Conservation (phyloP, 1,139 yeast species). For the Kodamaea derodonti region DNA sequence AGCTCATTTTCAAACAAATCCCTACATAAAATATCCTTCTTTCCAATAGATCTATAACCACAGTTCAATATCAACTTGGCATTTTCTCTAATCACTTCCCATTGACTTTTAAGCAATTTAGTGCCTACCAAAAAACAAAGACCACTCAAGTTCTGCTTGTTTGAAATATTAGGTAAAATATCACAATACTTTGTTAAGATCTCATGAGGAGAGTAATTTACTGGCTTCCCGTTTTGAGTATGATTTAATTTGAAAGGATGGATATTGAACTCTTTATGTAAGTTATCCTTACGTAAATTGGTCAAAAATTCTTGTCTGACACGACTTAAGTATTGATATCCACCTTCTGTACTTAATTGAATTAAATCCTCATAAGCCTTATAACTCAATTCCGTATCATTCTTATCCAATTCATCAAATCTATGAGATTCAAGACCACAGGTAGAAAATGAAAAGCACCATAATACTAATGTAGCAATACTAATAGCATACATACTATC, state of each 20-base stretch:
- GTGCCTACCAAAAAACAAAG: slow-evolving; percentile 30
- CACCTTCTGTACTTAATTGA: slow-evolving; percentile 26
- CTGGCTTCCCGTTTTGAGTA: slow-evolving; percentile 5
- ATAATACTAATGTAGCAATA: slow-evolving; percentile 43
- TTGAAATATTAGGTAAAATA: slow-evolving; percentile 36
- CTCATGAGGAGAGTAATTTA: slow-evolving; percentile 27
- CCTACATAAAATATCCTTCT: slow-evolving; percentile 43
- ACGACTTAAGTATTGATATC: slow-evolving; percentile 29
- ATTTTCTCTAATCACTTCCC: slow-evolving; percentile 59
- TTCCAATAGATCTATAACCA: slow-evolving; percentile 55
- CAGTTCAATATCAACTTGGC: slow-evolving; percentile 57
- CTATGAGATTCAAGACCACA: slow-evolving; percentile 38
- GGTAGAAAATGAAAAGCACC: slow-evolving; percentile 44
- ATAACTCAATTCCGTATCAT: slow-evolving; percentile 6
- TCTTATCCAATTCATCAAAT: slow-evolving; percentile 18
- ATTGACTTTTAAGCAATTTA: slow-evolving; percentile 49
- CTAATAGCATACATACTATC: slow-evolving; percentile 43
- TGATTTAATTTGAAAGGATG: slow-evolving; percentile 28
- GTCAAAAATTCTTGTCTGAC: slow-evolving; percentile 29
- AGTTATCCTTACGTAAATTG: slow-evolving; percentile 12
- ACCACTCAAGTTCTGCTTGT: slow-evolving; percentile 52
- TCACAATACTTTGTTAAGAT: slow-evolving; percentile 38
- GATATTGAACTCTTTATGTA: slow-evolving; percentile 24
- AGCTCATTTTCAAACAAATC: slow-evolving; percentile 42
- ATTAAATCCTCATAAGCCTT: slow-evolving; percentile 20